phyloP scores from a whole-genome alignment of 352 stramenopile species.

The Blastocystis sp. region DNA sequence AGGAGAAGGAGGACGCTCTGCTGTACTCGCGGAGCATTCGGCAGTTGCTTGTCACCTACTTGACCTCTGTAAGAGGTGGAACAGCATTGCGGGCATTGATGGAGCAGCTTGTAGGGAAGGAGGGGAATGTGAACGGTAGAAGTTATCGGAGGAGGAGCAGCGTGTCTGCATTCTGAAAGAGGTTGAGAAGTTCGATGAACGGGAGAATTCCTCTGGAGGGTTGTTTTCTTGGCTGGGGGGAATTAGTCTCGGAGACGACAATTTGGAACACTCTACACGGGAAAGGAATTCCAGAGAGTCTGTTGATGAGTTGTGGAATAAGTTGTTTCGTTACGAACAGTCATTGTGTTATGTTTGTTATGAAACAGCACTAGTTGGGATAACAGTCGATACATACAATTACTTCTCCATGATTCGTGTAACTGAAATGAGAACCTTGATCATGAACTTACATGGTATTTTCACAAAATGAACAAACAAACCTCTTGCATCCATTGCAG shows the following conservation, averaged over 20 bases:
- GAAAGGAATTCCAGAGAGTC: conserved; percentile 64
- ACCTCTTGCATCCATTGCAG: neutral
- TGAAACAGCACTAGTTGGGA: conserved; percentile 68
- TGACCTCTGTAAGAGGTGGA: conserved; percentile 70
- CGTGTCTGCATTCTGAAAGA: conserved; percentile 68
- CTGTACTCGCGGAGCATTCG: conserved; percentile 64
- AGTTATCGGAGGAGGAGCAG: conserved; percentile 51
- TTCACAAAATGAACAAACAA: conserved; percentile 23
- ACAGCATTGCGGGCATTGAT: conserved; percentile 71
- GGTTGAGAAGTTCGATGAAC: conserved; percentile 77
- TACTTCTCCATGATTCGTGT: neutral
- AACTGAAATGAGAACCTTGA: neutral
- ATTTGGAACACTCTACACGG: neutral
- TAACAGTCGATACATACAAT: conserved; percentile 30
- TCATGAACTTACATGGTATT: neutral
- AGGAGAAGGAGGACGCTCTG: neutral
- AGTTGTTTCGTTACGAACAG: conserved; percentile 73
- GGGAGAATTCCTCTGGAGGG: conserved; percentile 60
- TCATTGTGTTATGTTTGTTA: conserved; percentile 75
- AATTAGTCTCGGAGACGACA: conserved; percentile 69
- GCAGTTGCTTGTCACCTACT: conserved; percentile 70
- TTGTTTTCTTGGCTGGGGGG: conserved; percentile 55
- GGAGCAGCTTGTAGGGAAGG: conserved; percentile 70
- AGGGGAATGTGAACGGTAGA: conserved; percentile 63
- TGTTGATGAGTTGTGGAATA: conserved; percentile 74